Conservation (phyloP, 768 basidiomycete species). For the Pleurotus salmoneostramineus region DNA sequence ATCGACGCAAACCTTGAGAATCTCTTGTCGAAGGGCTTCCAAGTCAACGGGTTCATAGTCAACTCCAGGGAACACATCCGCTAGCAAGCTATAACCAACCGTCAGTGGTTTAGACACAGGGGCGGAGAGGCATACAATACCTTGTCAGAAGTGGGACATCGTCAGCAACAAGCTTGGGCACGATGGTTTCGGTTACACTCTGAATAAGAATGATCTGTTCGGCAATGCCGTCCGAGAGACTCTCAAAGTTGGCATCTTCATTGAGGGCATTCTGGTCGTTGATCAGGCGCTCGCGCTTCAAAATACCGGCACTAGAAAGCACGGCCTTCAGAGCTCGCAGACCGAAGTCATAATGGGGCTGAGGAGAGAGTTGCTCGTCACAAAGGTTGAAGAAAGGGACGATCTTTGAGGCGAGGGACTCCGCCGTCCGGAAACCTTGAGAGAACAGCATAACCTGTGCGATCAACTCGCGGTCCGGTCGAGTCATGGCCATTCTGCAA, state of each 20-base stretch:
- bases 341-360: constrained; percentile 99
- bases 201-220: constrained; percentile 98
- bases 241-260: constrained; percentile 35
- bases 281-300: constrained; percentile 88
- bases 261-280: constrained; percentile 35
- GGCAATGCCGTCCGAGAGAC: constrained; percentile 67
- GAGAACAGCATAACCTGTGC: constrained; percentile 99
- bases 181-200: constrained; percentile 97
- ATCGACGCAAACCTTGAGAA: constrained; percentile 82
- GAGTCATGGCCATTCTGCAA: constrained; percentile 95
- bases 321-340: constrained; percentile 96
- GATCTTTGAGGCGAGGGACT: constrained; percentile 95
- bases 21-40: constrained; percentile 79
- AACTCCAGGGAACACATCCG: constrained; percentile 97
- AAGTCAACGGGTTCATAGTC: constrained; percentile 89
- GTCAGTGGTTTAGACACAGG: background rate
- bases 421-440: constrained; percentile 97
- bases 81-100: constrained; percentile 60
- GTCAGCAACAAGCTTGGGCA: constrained; percentile 95
- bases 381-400: constrained; percentile 99
- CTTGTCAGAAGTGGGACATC: constrained; percentile 94
- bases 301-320: constrained; percentile 92
- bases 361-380: constrained; percentile 92
- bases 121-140: constrained; percentile 32
- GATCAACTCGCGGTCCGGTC: constrained; percentile 96